phyloP scores from a whole-genome alignment of 176 grass and related monocot genomes.

The Musa beccarii region DNA sequence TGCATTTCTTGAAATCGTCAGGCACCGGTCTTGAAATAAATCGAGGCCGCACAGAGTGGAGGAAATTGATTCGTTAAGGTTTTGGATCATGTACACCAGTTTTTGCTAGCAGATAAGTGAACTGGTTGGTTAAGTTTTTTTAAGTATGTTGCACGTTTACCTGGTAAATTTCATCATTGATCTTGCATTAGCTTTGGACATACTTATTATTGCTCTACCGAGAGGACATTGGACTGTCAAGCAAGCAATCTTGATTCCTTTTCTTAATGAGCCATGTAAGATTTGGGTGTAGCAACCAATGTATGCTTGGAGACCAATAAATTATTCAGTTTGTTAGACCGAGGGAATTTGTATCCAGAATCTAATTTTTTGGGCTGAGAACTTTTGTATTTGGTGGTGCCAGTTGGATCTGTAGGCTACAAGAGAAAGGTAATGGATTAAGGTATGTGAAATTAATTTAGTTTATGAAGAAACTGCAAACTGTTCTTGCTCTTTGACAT shows the following conservation, averaged over 20 bases:
- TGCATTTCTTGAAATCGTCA: constrained; percentile 77
- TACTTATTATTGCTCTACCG: not conserved
- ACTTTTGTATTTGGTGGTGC: too few species aligned
- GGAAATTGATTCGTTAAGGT: constrained; percentile 62
- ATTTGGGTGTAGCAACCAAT: not conserved
- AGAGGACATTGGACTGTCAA: not conserved
- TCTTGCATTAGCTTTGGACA: not conserved
- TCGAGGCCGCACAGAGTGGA: constrained; percentile 77
- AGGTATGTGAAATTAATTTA: too few species aligned
- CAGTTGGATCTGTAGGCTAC: too few species aligned
- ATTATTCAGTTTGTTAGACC: too few species aligned
- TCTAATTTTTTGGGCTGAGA: too few species aligned
- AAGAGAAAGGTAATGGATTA: too few species aligned
- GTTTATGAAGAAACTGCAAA: too few species aligned
- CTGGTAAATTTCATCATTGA: not conserved
- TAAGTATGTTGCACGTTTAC: not conserved
- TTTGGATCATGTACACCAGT: not conserved
- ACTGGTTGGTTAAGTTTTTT: not conserved
- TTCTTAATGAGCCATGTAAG: not conserved
- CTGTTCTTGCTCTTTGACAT: too few species aligned
- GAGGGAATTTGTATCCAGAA: too few species aligned
- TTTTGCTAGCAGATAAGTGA: not conserved
- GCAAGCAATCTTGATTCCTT: not conserved
- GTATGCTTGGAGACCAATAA: too few species aligned
- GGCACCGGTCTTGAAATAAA: constrained; percentile 68